phyloP scores from a whole-genome alignment of 2,329 filamentous ascomycete genomes.

The Didymella pinodella region DNA sequence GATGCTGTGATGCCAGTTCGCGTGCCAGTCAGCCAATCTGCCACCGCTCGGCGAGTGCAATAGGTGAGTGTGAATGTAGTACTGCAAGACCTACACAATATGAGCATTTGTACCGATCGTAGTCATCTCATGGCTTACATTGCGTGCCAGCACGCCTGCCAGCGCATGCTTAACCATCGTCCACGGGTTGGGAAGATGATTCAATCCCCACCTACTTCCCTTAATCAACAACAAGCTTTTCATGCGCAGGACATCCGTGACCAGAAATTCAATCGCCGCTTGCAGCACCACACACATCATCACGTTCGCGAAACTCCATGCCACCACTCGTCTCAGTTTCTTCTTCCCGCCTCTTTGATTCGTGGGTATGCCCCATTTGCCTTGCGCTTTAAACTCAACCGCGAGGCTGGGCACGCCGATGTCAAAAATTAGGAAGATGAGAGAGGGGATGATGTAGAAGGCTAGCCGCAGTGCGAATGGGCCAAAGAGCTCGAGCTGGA shows the following conservation, averaged over 20 bases:
- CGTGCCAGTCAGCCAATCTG: slow-evolving; percentile 53
- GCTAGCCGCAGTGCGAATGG: slow-evolving; percentile 71
- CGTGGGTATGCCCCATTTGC: slow-evolving; percentile 58
- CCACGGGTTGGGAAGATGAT: slow-evolving; percentile 70
- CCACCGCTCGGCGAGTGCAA: slow-evolving; percentile 63
- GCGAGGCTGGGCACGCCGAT: slow-evolving; percentile 72
- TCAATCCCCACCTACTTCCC: slow-evolving; percentile 65
- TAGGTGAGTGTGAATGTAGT: slow-evolving; percentile 75
- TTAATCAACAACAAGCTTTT: slow-evolving; percentile 67
- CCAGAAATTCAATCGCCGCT: slow-evolving; percentile 61
- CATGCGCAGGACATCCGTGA: slow-evolving; percentile 62
- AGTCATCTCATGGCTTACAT: slow-evolving; percentile 53
- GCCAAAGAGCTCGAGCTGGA: slow-evolving; percentile 77
- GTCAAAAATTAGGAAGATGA: slow-evolving; percentile 78
- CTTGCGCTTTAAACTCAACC: slow-evolving; percentile 73
- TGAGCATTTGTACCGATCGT: background rate
- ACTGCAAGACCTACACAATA: slow-evolving; percentile 65
- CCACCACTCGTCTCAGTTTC: slow-evolving; percentile 59
- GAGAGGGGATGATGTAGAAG: slow-evolving; percentile 76
- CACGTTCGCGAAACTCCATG: slow-evolving; percentile 65
- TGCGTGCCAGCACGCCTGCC: slow-evolving; percentile 63
- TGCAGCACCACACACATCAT: slow-evolving; percentile 63
- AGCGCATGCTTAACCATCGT: slow-evolving; percentile 64
- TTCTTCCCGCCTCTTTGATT: slow-evolving; percentile 51
- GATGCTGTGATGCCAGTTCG: slow-evolving; percentile 66